Percentiles rank a stretch among this genome's conserved stretches.
phyloP scores from a whole-genome alignment of 129 eudicot genomes.

The Mikania micrantha region DNA sequence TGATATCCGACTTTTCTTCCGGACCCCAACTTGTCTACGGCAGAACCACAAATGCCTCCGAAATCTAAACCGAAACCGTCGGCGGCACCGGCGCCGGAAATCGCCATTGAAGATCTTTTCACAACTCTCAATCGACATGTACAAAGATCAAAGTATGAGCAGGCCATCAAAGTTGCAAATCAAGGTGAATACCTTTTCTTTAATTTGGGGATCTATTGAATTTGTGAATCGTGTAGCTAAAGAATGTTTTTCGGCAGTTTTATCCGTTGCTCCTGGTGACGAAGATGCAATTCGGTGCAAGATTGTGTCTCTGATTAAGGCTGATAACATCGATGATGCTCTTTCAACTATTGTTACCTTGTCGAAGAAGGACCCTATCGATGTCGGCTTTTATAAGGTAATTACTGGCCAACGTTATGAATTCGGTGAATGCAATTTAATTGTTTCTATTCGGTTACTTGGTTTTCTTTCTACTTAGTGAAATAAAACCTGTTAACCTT shows the following conservation, averaged over 20 bases:
- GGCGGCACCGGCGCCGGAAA: slow-evolving; percentile 33
- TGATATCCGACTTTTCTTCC: slow-evolving; percentile 1
- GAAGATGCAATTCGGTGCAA: slow-evolving; percentile 87
- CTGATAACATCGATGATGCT: slow-evolving; percentile 65
- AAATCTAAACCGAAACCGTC: slow-evolving; percentile 55
- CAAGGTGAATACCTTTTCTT: slow-evolving; percentile 41
- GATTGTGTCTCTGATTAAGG: slow-evolving; percentile 64
- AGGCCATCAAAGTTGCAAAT: slow-evolving; percentile 71
- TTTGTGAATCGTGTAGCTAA: background rate
- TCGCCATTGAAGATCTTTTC: slow-evolving; percentile 78
- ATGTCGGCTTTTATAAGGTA: slow-evolving; percentile 73
- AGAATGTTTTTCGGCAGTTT: slow-evolving; percentile 35
- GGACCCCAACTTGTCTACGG: background rate
- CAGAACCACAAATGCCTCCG: slow-evolving; percentile 53
- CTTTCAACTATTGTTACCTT: slow-evolving; percentile 34
- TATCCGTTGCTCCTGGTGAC: slow-evolving; percentile 66
- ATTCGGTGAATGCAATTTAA: background rate
- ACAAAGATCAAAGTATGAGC: slow-evolving; percentile 45
- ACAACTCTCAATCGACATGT: slow-evolving; percentile 69
- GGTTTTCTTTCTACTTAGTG: background rate
- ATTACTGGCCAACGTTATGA: background rate
- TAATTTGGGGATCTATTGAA: background rate
- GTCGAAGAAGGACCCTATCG: slow-evolving; percentile 37
- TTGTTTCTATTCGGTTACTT: background rate
- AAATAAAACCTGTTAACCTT: background rate